Percentiles rank a stretch among this genome's conserved stretches.
phyloP scores from a whole-genome alignment of 805 yeast species.

The Yarrowia phangngaensis region DNA sequence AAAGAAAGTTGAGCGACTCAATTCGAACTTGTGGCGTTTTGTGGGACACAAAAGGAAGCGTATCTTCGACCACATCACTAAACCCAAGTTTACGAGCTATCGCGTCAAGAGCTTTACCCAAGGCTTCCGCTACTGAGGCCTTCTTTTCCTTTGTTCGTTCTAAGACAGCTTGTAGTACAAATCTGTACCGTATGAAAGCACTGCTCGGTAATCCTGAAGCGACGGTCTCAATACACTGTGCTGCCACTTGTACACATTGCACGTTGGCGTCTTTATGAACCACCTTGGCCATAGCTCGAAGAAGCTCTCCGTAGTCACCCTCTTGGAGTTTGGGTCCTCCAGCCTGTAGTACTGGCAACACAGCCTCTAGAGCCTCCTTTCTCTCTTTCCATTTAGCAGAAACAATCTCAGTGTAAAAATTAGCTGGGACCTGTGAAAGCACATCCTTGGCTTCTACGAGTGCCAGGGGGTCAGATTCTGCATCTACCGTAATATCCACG shows the following conservation, averaged over 20 bases:
- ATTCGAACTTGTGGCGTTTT: slow-evolving; percentile 80
- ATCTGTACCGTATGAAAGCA: slow-evolving; percentile 53
- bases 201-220: slow-evolving; percentile 59
- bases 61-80: slow-evolving; percentile 56
- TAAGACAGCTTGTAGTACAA: slow-evolving; percentile 58
- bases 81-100: slow-evolving; percentile 42
- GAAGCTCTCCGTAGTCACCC: slow-evolving; percentile 63
- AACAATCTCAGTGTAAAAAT: slow-evolving; percentile 51
- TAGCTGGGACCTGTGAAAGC: slow-evolving; percentile 59
- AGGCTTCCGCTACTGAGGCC: slow-evolving; percentile 65
- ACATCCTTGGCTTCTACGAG: slow-evolving; percentile 67
- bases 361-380: slow-evolving; percentile 73
- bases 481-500: slow-evolving; percentile 32
- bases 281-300: slow-evolving; percentile 62
- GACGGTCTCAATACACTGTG: slow-evolving; percentile 57
- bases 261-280: slow-evolving; percentile 79
- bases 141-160: slow-evolving; percentile 90
- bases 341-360: slow-evolving; percentile 40
- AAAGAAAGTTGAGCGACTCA: slow-evolving; percentile 62
- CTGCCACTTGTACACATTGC: slow-evolving; percentile 77
- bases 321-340: slow-evolving; percentile 50
- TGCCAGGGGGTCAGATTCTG: slow-evolving; percentile 64
- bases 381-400: slow-evolving; percentile 89
- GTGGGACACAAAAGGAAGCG: slow-evolving; percentile 58
- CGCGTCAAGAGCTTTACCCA: slow-evolving; percentile 62